Percentiles rank a stretch among this genome's conserved stretches.
Evolutionary conservation across 2,329 filamentous ascomycete species (phyloP).

Genomic region (Clonostachys rhizophaga): DNA sequence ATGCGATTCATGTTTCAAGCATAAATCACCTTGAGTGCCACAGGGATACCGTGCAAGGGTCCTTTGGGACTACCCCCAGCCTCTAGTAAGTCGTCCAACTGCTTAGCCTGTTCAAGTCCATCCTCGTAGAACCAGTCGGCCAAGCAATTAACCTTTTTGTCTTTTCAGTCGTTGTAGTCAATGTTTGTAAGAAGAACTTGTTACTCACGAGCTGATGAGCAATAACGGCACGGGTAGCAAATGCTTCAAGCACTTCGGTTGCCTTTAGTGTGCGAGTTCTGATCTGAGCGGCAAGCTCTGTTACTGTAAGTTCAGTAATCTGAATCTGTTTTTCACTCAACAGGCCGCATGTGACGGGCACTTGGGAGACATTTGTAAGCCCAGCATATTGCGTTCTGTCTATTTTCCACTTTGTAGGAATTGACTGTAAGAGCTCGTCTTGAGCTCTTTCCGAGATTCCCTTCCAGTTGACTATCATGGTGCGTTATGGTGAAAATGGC

Average conservation of each 20-base stretch:
- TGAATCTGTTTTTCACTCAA: neutral
- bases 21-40: slow-evolving; percentile 22
- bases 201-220: slow-evolving; percentile 4
- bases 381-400: no score
- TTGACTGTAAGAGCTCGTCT: no score
- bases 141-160: slow-evolving; percentile 22
- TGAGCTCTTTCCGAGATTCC: no score
- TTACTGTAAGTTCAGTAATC: no score
- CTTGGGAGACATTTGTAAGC: neutral
- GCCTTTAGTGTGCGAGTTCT: neutral
- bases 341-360: neutral
- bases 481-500: no score
- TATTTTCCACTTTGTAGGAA: no score
- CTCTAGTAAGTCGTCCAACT: slow-evolving; percentile 36
- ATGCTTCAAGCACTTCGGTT: neutral
- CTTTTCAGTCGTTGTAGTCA: no score
- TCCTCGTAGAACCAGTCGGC: slow-evolving; percentile 45
- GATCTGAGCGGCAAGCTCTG: no score
- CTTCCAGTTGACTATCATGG: no score
- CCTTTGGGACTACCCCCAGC: slow-evolving; percentile 38
- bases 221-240: neutral
- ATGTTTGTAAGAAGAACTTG: no score
- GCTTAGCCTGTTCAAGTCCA: slow-evolving; percentile 35
- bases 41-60: slow-evolving; percentile 57
- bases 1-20: neutral